phyloP scores from a whole-genome alignment of 2,329 filamentous ascomycete genomes.

The Diaporthe vexans region DNA sequence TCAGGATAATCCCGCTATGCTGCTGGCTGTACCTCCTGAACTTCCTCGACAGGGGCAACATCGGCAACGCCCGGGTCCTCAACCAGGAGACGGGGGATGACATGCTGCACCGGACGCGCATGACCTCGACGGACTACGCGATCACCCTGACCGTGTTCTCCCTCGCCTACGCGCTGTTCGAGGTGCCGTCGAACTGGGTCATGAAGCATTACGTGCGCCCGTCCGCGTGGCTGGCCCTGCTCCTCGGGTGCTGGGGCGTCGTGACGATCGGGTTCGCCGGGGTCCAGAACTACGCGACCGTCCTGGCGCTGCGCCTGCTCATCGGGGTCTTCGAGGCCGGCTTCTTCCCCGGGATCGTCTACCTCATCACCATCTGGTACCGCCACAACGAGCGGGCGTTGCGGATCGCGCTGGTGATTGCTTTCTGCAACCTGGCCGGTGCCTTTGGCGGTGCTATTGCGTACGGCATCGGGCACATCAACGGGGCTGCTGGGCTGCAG shows the following conservation, averaged over 20 bases:
- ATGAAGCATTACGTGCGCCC: constrained; percentile 50
- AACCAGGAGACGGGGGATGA: constrained; percentile 50
- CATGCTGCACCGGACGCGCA: constrained; percentile 41
- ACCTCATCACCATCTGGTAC: constrained; percentile 53
- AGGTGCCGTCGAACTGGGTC: constrained; percentile 49
- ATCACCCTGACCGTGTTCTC: constrained; percentile 45
- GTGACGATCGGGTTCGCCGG: constrained; percentile 47
- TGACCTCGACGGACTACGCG: constrained; percentile 27
- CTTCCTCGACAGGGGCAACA: constrained; percentile 48
- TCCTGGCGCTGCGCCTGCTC: constrained; percentile 49
- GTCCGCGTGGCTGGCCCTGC: constrained; percentile 46
- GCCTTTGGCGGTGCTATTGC: constrained; percentile 48
- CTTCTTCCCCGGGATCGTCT: constrained; percentile 51
- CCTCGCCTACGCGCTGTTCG: constrained; percentile 51
- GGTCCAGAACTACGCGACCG: constrained; percentile 46
- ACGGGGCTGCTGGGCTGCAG: constrained; percentile 51
- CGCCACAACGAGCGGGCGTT: constrained; percentile 50
- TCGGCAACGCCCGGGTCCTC: constrained; percentile 51
- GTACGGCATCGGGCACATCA: constrained; percentile 52
- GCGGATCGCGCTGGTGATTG: constrained; percentile 40
- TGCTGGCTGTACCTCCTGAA: constrained; percentile 48
- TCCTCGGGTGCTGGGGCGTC: constrained; percentile 50
- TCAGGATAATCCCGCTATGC: constrained; percentile 45
- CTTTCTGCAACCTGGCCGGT: constrained; percentile 44
- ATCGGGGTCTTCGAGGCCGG: constrained; percentile 54